Conservation (phyloP, 2,329 filamentous ascomycete genomes). For the Trichoderma afroharzianum region DNA sequence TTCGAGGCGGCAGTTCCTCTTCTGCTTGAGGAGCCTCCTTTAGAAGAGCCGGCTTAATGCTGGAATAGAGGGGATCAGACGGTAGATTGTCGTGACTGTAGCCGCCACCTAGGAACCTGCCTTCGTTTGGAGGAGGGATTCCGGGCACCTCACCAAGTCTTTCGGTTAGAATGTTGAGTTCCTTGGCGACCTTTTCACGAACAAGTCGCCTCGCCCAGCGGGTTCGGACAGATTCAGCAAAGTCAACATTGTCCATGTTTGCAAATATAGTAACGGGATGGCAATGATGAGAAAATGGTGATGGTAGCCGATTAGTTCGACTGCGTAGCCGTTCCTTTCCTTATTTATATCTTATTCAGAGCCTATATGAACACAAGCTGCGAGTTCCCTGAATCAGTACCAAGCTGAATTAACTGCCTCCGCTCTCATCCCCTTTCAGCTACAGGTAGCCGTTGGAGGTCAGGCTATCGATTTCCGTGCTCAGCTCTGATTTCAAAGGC, state of each 20-base stretch:
- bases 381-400: fast-evolving
- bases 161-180: background rate
- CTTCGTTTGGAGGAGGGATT: background rate
- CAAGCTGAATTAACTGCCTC: background rate
- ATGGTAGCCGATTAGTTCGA: background rate
- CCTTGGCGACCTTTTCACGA: background rate
- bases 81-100: background rate
- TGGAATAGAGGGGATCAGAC: background rate
- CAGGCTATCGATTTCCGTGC: background rate
- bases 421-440: background rate
- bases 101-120: background rate
- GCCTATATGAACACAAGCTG: background rate
- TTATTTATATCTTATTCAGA: background rate
- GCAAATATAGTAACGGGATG: background rate
- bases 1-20: background rate
- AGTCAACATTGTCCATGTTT: background rate
- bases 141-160: background rate
- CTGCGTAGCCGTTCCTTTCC: background rate
- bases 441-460: background rate
- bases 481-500: background rate
- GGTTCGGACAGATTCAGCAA: background rate
- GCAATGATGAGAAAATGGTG: background rate
- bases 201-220: background rate
- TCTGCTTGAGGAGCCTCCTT: background rate
- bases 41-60: background rate